Evolutionary conservation across 768 basidiomycete genomes (phyloP), one percentile per base, ranked within the genome.

Genomic region (Tricholoma hemisulphureum): DNA sequence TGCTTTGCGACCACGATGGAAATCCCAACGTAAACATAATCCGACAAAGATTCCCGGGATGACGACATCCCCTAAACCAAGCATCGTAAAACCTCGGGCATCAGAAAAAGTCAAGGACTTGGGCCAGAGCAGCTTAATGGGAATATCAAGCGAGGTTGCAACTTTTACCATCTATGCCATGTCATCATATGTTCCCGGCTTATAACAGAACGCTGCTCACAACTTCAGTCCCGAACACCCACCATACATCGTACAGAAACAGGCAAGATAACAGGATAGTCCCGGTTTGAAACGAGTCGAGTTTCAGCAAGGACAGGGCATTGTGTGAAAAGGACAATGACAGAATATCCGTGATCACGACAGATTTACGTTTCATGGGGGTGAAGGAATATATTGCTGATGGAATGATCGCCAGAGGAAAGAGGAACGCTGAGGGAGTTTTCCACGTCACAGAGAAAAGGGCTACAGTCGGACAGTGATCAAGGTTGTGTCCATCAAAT

Each of bases 161-260:
- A 98, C 96, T 63, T 86, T 86, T 21, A 96, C 87, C 95, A 98
- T 98, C 91, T 93, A 64, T 9, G 48, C 58, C 18, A 26, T 39
- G 37, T 35, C n/a, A 29, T n/a, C 16, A 16, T 20, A 10, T 48
- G 2, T 18, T 48, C 8, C 10, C n/a, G 16, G 8, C 14, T 28
- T 16, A n/a, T n/a, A n/a, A 14, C 6, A 1, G 9, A 48, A 28
- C 16, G 3, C 14, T 13, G 77, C 89, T 69, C 70, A 91, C 91
- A 72, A 93, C 91, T 65, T 86, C 82, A 0, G 89, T 90, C 18
- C 90, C 91, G 69, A 95, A 95, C 2, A 95, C 93, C 92, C 92
- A 97, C 83, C 88, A 96, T 37, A 97, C 83, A 69, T 98, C 96
- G 68, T 98, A 98, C 39, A 97, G 46, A 74, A 98, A 93, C 21